Evolutionary conservation across 345 rosid species (phyloP).

Genomic region (Pugionium cornutum): DNA sequence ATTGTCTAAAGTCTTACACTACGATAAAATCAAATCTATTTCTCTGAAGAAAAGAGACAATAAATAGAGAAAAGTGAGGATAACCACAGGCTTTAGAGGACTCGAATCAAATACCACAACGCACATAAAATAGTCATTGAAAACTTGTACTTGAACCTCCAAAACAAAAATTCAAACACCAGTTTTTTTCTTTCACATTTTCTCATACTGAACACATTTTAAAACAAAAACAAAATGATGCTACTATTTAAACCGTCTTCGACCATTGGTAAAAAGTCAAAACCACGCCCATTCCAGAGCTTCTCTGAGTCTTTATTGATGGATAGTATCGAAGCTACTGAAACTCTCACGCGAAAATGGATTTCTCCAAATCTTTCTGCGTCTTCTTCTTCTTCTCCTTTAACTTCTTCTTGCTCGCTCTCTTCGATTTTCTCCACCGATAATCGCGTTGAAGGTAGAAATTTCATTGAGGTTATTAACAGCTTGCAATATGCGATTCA

Average conservation of each 20-base stretch:
- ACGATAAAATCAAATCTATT: no score
- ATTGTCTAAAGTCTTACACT: no score
- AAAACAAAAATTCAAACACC: conserved; percentile 5
- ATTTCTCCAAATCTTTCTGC: conserved; percentile 15
- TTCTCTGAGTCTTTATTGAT: conserved; percentile 57
- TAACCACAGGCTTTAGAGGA: conserved; percentile 12
- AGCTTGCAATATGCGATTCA: conserved; percentile 67
- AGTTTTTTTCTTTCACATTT: conserved; percentile 14
- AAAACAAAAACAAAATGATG: conserved; percentile 25
- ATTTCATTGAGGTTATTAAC: conserved; percentile 47
- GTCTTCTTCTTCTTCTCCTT: background rate
- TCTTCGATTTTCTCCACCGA: conserved; percentile 48
- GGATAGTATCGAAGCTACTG: conserved; percentile 53
- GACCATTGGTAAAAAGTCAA: conserved; percentile 29
- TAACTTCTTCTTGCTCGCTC: conserved; percentile 12
- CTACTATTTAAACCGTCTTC: conserved; percentile 35
- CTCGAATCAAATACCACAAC: conserved; percentile 21
- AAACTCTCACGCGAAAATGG: conserved; percentile 50
- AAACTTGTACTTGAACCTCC: conserved; percentile 24
- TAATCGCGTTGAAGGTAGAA: conserved; percentile 54
- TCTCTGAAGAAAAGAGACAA: background rate
- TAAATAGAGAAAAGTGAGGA: conserved; percentile 9
- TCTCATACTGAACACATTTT: conserved; percentile 2
- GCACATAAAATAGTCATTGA: conserved; percentile 27
- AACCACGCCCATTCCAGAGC: conserved; percentile 45